Evolutionary conservation across 1,284 basidiomycete genomes (phyloP).

Genomic region (Naganishia sp.): DNA sequence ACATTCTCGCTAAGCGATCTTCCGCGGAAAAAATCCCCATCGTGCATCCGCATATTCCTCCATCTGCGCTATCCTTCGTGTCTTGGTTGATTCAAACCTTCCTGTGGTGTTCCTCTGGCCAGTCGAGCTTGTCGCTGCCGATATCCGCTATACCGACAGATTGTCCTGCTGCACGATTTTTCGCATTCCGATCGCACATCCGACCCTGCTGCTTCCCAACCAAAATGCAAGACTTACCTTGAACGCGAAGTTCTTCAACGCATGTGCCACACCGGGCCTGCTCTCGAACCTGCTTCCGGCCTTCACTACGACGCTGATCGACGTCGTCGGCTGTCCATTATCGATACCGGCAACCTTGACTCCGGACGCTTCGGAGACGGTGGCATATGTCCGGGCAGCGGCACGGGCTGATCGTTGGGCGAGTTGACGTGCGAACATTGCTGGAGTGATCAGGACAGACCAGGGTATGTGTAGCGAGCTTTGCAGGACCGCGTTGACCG

Average conservation of each 20-base stretch:
- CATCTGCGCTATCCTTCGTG: too few species aligned
- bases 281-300: constrained; percentile 85
- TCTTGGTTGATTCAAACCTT: too few species aligned
- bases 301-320: constrained; percentile 85
- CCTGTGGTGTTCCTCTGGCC: too few species aligned
- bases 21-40: too few species aligned
- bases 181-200: background rate
- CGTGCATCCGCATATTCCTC: too few species aligned
- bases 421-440: constrained; percentile 43
- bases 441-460: too few species aligned
- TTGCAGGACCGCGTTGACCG: background rate
- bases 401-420: constrained; percentile 51
- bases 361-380: constrained; percentile 72
- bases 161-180: too few species aligned
- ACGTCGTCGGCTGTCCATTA: constrained; percentile 68
- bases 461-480: too few species aligned
- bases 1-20: too few species aligned
- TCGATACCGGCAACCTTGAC: constrained; percentile 83
- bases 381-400: constrained; percentile 65
- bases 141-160: too few species aligned
- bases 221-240: constrained; percentile 65
- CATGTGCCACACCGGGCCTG: constrained; percentile 82
- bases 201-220: background rate
- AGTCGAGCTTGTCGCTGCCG: too few species aligned
- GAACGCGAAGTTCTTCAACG: constrained; percentile 94